These are phyloP conservation scores for Raphanus sativus DNA, from an alignment of 345 rosid genomes.

Conservation along the genomic window DNA sequence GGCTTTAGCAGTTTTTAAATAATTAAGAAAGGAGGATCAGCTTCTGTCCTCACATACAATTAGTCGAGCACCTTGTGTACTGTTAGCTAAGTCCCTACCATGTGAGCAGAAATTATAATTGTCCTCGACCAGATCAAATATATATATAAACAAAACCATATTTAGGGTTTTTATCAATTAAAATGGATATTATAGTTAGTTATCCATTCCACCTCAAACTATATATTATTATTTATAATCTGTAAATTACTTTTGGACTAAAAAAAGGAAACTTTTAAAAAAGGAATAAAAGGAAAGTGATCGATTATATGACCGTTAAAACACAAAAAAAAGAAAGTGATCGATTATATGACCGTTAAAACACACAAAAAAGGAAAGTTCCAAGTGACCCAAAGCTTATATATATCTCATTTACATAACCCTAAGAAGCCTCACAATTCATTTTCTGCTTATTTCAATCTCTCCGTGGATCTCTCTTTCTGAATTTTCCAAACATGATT, in stretches of 20 bases:
- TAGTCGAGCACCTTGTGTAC: no score
- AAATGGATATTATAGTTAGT: no score
- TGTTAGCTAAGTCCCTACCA: no score
- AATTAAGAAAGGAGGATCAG: not conserved
- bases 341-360: not conserved
- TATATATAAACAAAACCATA: no score
- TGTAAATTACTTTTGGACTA: not conserved
- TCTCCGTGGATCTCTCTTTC: not conserved
- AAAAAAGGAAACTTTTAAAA: not conserved
- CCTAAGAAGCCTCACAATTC: not conserved
- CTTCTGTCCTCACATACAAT: not conserved
- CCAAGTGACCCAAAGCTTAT: not conserved
- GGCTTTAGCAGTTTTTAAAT: not conserved
- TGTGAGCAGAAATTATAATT: no score
- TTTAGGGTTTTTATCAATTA: not conserved
- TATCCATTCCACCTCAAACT: no score
- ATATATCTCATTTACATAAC: not conserved
- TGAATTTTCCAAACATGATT: not conserved
- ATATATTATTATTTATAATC: not conserved
- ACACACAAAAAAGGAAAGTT: not conserved
- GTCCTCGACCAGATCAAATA: no score
- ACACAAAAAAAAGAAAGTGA: not conserved
- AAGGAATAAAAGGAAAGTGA: not conserved
- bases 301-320: no score
- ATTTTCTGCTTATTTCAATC: not conserved